Percentiles rank a stretch among this genome's conserved stretches.
These are phyloP conservation scores for Talaromyces marneffei DNA, from an alignment of 2,329 filamentous ascomycete genomes.

Conservation along the genomic window DNA sequence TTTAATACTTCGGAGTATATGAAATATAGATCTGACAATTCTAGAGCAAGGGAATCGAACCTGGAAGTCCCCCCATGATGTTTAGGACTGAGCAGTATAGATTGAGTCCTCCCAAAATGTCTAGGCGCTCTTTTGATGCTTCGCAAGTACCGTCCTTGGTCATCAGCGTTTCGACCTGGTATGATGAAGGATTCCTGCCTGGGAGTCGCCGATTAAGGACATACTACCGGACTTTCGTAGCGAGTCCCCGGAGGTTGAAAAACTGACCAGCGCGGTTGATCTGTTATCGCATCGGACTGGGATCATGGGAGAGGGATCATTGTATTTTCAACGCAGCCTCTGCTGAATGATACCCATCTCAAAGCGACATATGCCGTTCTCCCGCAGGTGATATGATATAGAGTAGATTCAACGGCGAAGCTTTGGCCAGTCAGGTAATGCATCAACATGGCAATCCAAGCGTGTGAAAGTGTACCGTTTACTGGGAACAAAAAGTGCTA, in stretches of 20 bases:
- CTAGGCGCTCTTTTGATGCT: too few relatives aligned
- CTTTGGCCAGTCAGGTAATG: not conserved
- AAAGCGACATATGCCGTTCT: not conserved
- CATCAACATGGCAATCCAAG: too few relatives aligned
- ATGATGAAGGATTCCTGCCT: not conserved
- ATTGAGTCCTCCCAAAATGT: too few relatives aligned
- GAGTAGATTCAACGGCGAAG: not conserved
- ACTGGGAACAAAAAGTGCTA: too few relatives aligned
- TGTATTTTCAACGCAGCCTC: not conserved
- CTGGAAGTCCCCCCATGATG: too few relatives aligned
- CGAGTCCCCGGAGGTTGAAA: not conserved
- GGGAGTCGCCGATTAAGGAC: not conserved
- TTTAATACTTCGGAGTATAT: not conserved
- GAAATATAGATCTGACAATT: not conserved
- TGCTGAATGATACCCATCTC: not conserved
- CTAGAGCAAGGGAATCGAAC: not conserved
- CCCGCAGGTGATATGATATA: not conserved
- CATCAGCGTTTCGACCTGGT: too few relatives aligned
- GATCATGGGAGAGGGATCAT: not conserved
- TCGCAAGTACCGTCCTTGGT: too few relatives aligned
- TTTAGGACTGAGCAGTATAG: too few relatives aligned
- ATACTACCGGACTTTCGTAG: not conserved
- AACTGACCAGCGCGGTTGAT: not conserved
- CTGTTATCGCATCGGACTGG: not conserved
- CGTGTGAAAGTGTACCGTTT: too few relatives aligned